Evolutionary conservation across 164 flowering plant species (phyloP), one percentile per base, ranked within the genome.

Genomic region (Stephania japonica): DNA sequence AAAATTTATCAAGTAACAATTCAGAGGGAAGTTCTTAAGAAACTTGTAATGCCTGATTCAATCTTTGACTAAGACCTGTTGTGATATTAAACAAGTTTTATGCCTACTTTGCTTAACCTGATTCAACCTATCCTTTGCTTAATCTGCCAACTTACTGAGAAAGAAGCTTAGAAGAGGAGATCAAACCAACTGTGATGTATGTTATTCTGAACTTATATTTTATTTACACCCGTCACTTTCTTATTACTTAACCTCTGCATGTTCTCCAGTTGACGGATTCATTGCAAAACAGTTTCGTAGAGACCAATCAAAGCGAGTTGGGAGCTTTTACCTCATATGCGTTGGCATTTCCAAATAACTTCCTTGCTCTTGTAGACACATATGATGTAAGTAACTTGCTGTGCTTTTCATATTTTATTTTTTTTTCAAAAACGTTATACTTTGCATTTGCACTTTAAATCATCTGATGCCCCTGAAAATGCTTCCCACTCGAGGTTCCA

Each of bases 321-420:
- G 97, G 97, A 75, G 99, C 99, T 67, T 96, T 96, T 79, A 86
- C 85, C n/a, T 96, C 99, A 14, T 96, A 96, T 83, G 99, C 98
- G 21, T 81, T 96, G 85, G 98, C 99, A 56, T 93, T 93, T 70
- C 99, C 99, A 7, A 75, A 67, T 38, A 85, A 79, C 78, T 96
- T 96, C 77, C 80, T 91, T 69, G 99, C 98, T 68, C 97, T 96
- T 71, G 99, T 96, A 23, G 99, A 96, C 79, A 96, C 99, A 21
- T 96, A 96, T 83, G 99, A 96, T 87, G 99, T 96, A 85, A 90
- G 99, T 84, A 8, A 70, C n/a, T 7, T 38, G 43, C 21, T 16
- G n/a, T 59, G 7, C 21, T 24, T 59, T 59, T 5, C 64, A 59
- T 24, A n/a, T 59, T 59, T 18, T 21, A 18, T 59, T 59, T 24